Conservation (phyloP, 2,329 filamentous ascomycete genomes). For the Cytospora piceae region DNA sequence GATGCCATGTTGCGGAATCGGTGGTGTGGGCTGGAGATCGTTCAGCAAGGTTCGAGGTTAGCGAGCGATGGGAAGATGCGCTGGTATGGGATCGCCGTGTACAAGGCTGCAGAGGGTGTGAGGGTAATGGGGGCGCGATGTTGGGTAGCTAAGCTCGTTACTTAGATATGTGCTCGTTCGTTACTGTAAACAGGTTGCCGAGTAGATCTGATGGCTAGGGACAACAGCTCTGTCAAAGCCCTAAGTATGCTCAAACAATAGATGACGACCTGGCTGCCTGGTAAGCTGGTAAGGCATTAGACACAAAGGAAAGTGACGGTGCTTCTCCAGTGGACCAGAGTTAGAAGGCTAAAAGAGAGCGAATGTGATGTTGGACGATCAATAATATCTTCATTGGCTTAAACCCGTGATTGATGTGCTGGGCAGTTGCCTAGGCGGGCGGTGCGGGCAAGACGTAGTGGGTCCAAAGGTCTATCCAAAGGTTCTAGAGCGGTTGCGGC, state of each 20-base stretch:
- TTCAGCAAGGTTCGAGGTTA: constrained; percentile 4
- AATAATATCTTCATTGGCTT: constrained; percentile 9
- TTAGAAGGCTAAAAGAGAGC: constrained; percentile 10
- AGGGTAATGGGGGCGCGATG: background rate
- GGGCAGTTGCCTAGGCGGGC: background rate
- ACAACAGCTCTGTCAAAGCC: background rate
- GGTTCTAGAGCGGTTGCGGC: background rate
- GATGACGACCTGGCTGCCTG: background rate
- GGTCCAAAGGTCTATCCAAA: background rate
- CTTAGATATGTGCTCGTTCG: background rate
- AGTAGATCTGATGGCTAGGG: background rate
- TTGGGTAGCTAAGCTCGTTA: background rate
- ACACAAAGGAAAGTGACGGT: constrained; percentile 20
- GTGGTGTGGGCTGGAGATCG: background rate
- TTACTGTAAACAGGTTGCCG: background rate
- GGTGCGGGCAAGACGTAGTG: background rate
- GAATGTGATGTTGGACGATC: constrained; percentile 18
- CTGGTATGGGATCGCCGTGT: constrained; percentile 1
- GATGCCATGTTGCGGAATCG: constrained; percentile 22
- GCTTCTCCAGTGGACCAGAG: constrained; percentile 8
- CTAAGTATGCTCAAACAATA: background rate
- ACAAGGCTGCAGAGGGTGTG: background rate
- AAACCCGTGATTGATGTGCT: constrained; percentile 5
- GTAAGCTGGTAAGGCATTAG: background rate
- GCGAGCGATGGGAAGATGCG: background rate